Base-by-base conservation (phyloP, 331 rosid species). In the Quercus tomentella region DNA sequence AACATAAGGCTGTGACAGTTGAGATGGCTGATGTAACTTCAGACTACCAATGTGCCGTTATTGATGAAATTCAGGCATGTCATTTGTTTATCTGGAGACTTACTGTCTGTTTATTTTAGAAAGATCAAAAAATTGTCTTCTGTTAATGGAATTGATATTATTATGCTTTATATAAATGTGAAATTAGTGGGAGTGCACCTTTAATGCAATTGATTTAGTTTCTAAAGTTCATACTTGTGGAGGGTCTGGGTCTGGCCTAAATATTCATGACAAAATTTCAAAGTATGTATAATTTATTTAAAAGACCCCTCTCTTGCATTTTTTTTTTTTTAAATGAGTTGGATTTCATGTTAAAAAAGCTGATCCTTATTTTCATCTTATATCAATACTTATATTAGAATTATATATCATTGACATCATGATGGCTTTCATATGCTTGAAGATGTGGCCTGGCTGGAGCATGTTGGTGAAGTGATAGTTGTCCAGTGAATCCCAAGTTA, bases 11-110 rank as follows among this genome's bases (percentile, higher is more conserved):
- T 76, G 97, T 87, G 78, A 95, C 97, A 30, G 98, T 95, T 88
- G 99, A 95, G 85, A 95, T 95, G 98, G 98, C 97, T 80, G 94
- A 91, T 79, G 93, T 95, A 77, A 81, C 93, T 45, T 76, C 93
- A 56, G 76, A 79, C 62, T 91, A 91, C 80, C 82, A 86, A 7
- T 95, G 99, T 80, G 97, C 98, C 7, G 83, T 95, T 80, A 84
- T 95, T 82, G 98, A 95, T 77, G 99, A 95, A 88, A 92, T 93
- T 80, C 99, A 95, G 98, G 98, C 89, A 87, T 81, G 92, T 83
- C 76, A 70, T 20, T 58, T 17, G 72, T 80, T 60, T 72, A 70
- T 85, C 76, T 70, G 74, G 81, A 63, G 74, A 73, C 84, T 83
- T 57, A 37, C 66, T 60, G 81, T 54, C 72, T n/a, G 28, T 60